These are phyloP conservation scores for Saccharomyces jurei DNA, from an alignment of 805 yeast genomes.

Conservation along the genomic window DNA sequence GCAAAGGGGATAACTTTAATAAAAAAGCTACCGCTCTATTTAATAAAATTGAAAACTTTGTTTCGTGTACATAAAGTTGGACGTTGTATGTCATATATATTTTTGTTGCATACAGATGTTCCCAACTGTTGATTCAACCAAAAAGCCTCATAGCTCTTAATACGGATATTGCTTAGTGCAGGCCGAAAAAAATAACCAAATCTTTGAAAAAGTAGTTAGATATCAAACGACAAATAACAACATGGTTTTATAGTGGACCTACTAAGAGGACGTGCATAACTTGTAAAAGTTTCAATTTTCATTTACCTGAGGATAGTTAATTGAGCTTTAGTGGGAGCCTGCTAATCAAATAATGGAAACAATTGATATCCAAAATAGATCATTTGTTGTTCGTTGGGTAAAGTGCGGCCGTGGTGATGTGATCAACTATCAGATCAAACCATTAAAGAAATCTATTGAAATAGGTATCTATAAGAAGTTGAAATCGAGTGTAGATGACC, in stretches of 20 bases:
- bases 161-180: background rate
- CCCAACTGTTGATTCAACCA: background rate
- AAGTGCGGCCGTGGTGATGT: conserved; percentile 58
- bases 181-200: background rate
- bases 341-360: conserved; percentile 55
- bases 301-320: background rate
- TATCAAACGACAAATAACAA: background rate
- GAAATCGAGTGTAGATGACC: conserved; percentile 16
- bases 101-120: background rate
- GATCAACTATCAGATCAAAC: conserved; percentile 75
- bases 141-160: background rate
- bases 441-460: conserved; percentile 55
- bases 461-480: conserved; percentile 31
- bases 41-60: background rate
- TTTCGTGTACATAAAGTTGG: background rate
- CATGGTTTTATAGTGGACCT: background rate
- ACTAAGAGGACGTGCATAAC: background rate
- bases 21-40: background rate
- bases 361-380: conserved; percentile 80
- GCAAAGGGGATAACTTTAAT: background rate
- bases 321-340: background rate
- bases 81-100: background rate
- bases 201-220: background rate
- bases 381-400: conserved; percentile 88
- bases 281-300: background rate